phyloP scores from a whole-genome alignment of 148 eudicot species.

The Amaranthus hypochondriacus region DNA sequence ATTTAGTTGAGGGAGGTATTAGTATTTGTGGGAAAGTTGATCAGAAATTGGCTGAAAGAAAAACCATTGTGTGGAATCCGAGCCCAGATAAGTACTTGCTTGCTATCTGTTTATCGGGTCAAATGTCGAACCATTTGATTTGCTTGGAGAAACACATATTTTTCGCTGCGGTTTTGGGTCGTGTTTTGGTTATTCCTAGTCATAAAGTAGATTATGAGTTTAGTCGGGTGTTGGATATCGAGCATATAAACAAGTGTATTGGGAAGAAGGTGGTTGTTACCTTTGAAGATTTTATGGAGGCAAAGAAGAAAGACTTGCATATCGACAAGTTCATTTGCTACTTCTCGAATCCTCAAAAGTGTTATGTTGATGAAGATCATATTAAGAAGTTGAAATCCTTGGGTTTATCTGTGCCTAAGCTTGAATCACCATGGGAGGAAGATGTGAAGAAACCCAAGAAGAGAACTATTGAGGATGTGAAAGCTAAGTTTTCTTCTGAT shows the following conservation, averaged over 20 bases:
- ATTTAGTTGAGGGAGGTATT: constrained; percentile 30
- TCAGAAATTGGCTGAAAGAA: constrained; percentile 46
- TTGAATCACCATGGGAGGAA: constrained; percentile 86
- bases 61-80: constrained; percentile 87
- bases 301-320: constrained; percentile 55
- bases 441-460: constrained; percentile 73
- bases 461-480: constrained; percentile 60
- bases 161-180: constrained; percentile 77
- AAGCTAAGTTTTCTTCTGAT: constrained; percentile 59
- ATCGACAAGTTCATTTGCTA: constrained; percentile 83
- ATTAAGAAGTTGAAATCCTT: constrained; percentile 74
- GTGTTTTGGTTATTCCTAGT: constrained; percentile 83
- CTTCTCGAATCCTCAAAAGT: constrained; percentile 57
- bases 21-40: constrained; percentile 56
- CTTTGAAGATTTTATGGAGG: constrained; percentile 69
- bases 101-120: constrained; percentile 82
- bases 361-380: constrained; percentile 78
- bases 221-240: constrained; percentile 63
- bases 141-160: constrained; percentile 99
- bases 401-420: constrained; percentile 74
- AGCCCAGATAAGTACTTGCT: constrained; percentile 59
- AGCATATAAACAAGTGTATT: constrained; percentile 79
- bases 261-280: constrained; percentile 87
- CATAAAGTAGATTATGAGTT: constrained; percentile 79
- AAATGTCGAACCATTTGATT: constrained; percentile 94